Base-by-base conservation (phyloP, 345 rosid genomes). In the Passiflora organensis region DNA sequence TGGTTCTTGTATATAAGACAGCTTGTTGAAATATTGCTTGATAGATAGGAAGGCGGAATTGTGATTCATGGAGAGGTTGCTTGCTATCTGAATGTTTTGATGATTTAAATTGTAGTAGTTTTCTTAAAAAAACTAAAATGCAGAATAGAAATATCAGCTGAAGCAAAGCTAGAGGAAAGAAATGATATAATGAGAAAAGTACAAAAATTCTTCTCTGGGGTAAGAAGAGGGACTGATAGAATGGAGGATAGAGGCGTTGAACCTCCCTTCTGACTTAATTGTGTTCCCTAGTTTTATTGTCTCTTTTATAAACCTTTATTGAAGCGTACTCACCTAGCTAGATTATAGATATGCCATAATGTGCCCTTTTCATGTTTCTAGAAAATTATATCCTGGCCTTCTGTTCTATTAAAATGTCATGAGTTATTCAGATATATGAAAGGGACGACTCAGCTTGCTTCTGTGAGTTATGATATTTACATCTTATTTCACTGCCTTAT, bases 401-500 rank as follows among this genome's bases (percentile, higher is more conserved):
- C 12, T 14, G 2, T 2, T 19, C 20, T 43, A 22, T 20, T 10
- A 49, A 60, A 62, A n/a, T 16, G 47, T 57, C 20, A 46, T 12
- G 45, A 43, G 6, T 36, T 17, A 25, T 51, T 48, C 54, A 43
- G 19, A 42, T 54, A 24, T 42, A 17, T 32, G 19, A 22, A 51
- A 14, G 60, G 5, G 50, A 6, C 44, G 6, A 37, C 18, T 37
- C 37, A 41, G 44, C 25, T 64, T 56, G 60, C 43, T 32, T 41
- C 17, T 57, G 18, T 32, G 62, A 17, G 23, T 10, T 38, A 15
- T 44, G 71, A 54, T 58, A 46, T 16, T 28, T 39, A 23, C 20
- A 54, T 55, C 37, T 62, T 11, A n/a, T n/a, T n/a, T n/a, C n/a
- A n/a, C n/a, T n/a, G n/a, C n/a, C n/a, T n/a, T n/a, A n/a, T n/a